Base-by-base conservation (phyloP, 129 eudicot species). In the Heracleum sosnowskyi region DNA sequence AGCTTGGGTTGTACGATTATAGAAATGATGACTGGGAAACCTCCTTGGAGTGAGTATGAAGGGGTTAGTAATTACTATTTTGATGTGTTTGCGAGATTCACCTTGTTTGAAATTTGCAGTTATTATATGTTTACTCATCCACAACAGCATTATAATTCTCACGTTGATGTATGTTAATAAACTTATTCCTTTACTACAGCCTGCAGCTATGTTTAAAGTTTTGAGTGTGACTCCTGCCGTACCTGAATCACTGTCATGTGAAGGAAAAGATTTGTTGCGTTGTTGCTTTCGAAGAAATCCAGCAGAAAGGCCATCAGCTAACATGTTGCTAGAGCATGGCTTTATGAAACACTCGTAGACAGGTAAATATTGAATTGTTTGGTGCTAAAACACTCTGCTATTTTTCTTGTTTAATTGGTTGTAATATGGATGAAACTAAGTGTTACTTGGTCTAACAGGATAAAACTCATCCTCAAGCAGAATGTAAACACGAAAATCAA, bases 1-100 rank as follows among this genome's bases (percentile, higher is more conserved):
- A 94, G 98, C 76, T 85, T 94, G 91, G 98, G 98, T 69, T 94
- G 98, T 76, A 94, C 98, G 5, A 82, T 94, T 55, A 90, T 94
- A 31, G 97, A 94, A 79, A 94, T 94, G 98, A 78, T 94, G 90
- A 87, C 84, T 17, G 97, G 97, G 37, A 87, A 85, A 84, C 98
- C 98, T 81, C 98, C 98, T 74, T 94, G 97, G 97, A 88, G 92
- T 33, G 97, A 91, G 75, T 87, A 73, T 35, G 96, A 91, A 90
- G 98, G 92, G 85, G 98, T 94, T 85, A 84, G 97, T 62, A 60
- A 34, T 41, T 24, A 39, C 4, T 36, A 36, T 36, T 36, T 36
- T 36, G 2, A 36, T 36, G 37, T 36, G 37, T n/a, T n/a, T n/a
- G n/a, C n/a, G n/a, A n/a, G 37, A 36, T 36, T 36, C 37, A 36